Evolutionary conservation across 805 yeast genomes (phyloP).

Genomic region (Metschnikowia colocasiae): DNA sequence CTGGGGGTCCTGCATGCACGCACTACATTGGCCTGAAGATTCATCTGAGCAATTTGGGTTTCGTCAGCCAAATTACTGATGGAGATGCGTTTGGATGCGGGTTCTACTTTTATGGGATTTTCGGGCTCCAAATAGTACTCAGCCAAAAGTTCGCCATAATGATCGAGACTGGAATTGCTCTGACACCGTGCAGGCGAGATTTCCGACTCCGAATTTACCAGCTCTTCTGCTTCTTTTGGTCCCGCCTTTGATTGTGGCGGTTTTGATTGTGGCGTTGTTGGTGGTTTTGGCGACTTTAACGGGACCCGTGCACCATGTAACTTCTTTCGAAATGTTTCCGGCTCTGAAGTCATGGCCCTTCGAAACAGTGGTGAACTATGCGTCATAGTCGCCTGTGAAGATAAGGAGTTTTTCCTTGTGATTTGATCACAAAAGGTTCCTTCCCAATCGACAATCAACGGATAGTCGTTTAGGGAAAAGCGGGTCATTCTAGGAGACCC

Average conservation of each 20-base stretch:
- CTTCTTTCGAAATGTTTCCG: not conserved
- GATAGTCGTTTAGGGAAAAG: not conserved
- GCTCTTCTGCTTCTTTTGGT: too few species aligned
- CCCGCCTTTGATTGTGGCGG: too few species aligned
- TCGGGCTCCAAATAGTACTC: not conserved
- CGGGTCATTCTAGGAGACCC: not conserved
- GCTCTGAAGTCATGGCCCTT: not conserved
- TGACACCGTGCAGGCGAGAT: not conserved
- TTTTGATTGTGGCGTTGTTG: not conserved
- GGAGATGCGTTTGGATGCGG: not conserved
- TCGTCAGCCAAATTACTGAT: not conserved
- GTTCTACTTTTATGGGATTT: not conserved
- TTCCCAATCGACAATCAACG: not conserved
- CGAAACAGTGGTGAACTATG: not conserved
- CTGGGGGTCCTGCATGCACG: conserved; percentile 3
- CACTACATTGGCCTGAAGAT: not conserved
- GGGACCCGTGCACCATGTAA: not conserved
- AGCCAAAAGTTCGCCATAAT: not conserved
- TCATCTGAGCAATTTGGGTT: conserved; percentile 1
- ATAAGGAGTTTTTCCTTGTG: not conserved
- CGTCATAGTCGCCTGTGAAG: not conserved
- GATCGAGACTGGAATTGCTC: not conserved
- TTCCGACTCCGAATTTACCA: not conserved
- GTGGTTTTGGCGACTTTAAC: not conserved
- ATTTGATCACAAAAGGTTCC: not conserved